Evolutionary conservation across 1,139 yeast species (phyloP).

Genomic region (Yamadazyma dushanensis): DNA sequence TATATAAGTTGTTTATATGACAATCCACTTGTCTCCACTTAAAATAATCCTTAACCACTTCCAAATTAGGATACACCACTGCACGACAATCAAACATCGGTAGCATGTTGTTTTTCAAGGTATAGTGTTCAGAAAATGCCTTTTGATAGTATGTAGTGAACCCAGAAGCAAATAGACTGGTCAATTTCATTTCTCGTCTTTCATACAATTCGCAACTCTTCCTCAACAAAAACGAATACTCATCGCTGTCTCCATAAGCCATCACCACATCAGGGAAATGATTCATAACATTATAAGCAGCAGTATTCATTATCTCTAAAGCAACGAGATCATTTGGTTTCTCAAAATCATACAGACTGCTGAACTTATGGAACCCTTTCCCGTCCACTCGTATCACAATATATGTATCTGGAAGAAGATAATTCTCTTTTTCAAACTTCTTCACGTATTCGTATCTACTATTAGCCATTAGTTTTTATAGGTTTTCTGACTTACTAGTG

Average conservation of each 20-base stretch:
- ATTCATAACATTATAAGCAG: constrained; percentile 68
- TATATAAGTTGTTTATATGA: constrained; percentile 90
- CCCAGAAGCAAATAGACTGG: constrained; percentile 77
- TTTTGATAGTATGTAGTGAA: constrained; percentile 75
- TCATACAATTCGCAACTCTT: constrained; percentile 69
- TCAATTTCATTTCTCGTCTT: constrained; percentile 75
- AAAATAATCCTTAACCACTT: constrained; percentile 72
- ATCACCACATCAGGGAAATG: constrained; percentile 68
- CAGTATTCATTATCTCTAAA: constrained; percentile 72
- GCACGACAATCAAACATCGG: constrained; percentile 95
- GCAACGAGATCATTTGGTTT: constrained; percentile 90
- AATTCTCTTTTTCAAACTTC: constrained; percentile 72
- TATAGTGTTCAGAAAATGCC: constrained; percentile 64
- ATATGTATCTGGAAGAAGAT: constrained; percentile 75
- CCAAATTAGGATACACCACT: constrained; percentile 72
- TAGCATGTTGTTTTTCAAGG: constrained; percentile 41
- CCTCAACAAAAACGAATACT: constrained; percentile 77
- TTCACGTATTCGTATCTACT: constrained; percentile 85
- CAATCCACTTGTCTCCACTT: constrained; percentile 98
- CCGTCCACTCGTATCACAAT: constrained; percentile 91
- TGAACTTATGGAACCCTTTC: constrained; percentile 86
- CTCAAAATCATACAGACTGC: constrained; percentile 66
- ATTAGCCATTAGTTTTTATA: constrained; percentile 55
- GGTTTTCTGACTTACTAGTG: too few species aligned
- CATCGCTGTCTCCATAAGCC: constrained; percentile 96